These are phyloP conservation scores for Eucalyptus rudis DNA, from an alignment of 345 rosid genomes.

Conservation along the genomic window DNA sequence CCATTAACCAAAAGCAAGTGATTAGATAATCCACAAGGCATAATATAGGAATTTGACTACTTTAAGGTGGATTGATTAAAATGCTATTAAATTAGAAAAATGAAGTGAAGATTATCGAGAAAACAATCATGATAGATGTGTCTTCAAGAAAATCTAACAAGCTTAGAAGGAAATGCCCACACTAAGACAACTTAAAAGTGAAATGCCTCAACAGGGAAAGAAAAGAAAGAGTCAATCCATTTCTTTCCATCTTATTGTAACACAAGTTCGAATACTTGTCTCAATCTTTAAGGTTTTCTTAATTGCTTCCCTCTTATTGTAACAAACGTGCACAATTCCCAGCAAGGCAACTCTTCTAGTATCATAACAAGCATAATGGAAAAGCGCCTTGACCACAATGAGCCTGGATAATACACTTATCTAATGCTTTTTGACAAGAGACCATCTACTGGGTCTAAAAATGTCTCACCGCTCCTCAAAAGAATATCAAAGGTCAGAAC, in stretches of 20 bases:
- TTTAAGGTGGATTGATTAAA: not conserved
- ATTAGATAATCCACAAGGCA: not conserved
- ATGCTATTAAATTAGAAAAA: not conserved
- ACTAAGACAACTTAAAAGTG: not conserved
- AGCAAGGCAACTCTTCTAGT: not conserved
- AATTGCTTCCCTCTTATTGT: not conserved
- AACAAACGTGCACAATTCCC: not conserved
- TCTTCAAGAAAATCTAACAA: not conserved
- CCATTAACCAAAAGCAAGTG: not conserved
- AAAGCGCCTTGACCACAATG: not conserved
- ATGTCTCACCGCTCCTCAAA: not conserved
- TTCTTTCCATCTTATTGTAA: not conserved
- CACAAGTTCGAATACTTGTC: not conserved
- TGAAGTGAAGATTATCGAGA: not conserved
- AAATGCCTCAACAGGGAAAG: not conserved
- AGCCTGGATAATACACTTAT: not conserved
- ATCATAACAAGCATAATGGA: not conserved
- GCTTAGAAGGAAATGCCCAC: not conserved
- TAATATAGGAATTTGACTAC: not conserved
- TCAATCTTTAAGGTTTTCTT: not conserved
- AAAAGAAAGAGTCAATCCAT: not conserved
- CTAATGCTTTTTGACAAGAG: not conserved
- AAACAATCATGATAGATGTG: not conserved
- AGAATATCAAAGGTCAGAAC: not conserved
- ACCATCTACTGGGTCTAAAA: not conserved